phyloP scores from a whole-genome alignment of 352 stramenopile species.

The Phytophthora litchii region DNA sequence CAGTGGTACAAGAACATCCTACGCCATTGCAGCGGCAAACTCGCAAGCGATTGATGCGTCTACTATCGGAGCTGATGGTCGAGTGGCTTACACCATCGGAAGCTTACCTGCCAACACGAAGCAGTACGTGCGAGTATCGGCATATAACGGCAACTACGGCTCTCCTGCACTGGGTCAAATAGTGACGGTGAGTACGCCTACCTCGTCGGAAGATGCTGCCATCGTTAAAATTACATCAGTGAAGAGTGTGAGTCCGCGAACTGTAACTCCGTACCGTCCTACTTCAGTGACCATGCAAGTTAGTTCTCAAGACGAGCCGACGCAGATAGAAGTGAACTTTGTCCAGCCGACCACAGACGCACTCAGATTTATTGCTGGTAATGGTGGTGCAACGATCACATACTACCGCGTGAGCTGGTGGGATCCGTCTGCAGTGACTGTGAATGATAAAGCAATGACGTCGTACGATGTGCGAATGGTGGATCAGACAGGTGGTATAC shows the following conservation, averaged over 20 bases:
- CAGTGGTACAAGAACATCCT: slow-evolving; percentile 35
- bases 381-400: slow-evolving; percentile 64
- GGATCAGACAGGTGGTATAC: slow-evolving; percentile 20
- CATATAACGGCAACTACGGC: slow-evolving; percentile 89
- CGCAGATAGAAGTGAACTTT: slow-evolving; percentile 82
- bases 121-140: slow-evolving; percentile 91
- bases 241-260: slow-evolving; percentile 47
- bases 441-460: slow-evolving; percentile 44
- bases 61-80: slow-evolving; percentile 23
- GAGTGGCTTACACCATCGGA: slow-evolving; percentile 76
- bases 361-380: slow-evolving; percentile 56
- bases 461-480: slow-evolving; percentile 67
- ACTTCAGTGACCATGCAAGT: slow-evolving; percentile 76
- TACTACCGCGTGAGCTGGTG: slow-evolving; percentile 71
- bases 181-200: slow-evolving; percentile 32
- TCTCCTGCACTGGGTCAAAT: slow-evolving; percentile 59
- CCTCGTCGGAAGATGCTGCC: slow-evolving; percentile 15
- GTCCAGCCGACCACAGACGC: slow-evolving; percentile 71
- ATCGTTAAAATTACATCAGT: slow-evolving; percentile 17
- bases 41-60: slow-evolving; percentile 53
- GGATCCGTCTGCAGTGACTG: slow-evolving; percentile 36
- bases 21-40: slow-evolving; percentile 51
- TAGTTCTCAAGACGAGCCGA: slow-evolving; percentile 72
- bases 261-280: slow-evolving; percentile 73
- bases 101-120: slow-evolving; percentile 73